phyloP scores from a whole-genome alignment of 306 rosid genomes.

The Castanopsis chinensis region DNA sequence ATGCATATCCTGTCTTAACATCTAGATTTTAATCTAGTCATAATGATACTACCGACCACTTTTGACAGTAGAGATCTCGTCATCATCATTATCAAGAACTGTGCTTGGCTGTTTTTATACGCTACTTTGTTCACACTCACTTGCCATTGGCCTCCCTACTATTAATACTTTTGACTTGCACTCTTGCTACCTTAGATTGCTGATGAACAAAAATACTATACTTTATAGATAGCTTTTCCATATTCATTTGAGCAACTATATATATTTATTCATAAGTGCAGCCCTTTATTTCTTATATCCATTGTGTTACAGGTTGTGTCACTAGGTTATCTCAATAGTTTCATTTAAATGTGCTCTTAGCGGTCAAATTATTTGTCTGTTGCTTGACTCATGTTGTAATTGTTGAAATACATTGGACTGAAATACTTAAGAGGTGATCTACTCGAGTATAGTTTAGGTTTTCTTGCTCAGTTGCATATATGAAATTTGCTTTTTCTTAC shows the following conservation, averaged over 20 bases:
- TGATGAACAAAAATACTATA: not conserved
- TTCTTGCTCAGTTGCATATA: constrained; percentile 9
- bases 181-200: constrained; percentile 7
- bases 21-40: not conserved
- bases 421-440: constrained; percentile 13
- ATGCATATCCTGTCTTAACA: not conserved
- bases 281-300: constrained; percentile 2
- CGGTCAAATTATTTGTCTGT: constrained; percentile 12
- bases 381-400: constrained; percentile 7
- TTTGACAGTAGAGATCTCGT: not conserved
- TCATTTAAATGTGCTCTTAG: constrained; percentile 12
- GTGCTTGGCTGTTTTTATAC: constrained; percentile 9
- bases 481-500: constrained; percentile 7
- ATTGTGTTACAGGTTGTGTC: constrained; percentile 8
- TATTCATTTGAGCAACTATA: not conserved
- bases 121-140: constrained; percentile 11
- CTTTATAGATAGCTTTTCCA: not conserved
- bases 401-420: not conserved
- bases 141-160: constrained; percentile 2
- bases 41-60: not conserved
- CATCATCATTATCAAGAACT: not conserved
- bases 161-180: constrained; percentile 6
- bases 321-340: constrained; percentile 4
- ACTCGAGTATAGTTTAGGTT: constrained; percentile 11
- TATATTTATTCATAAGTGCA: not conserved